Percentiles rank a stretch among this genome's conserved stretches.
Conservation (phyloP, 1,284 basidiomycete genomes). For the Trichosporon sp. region DNA sequence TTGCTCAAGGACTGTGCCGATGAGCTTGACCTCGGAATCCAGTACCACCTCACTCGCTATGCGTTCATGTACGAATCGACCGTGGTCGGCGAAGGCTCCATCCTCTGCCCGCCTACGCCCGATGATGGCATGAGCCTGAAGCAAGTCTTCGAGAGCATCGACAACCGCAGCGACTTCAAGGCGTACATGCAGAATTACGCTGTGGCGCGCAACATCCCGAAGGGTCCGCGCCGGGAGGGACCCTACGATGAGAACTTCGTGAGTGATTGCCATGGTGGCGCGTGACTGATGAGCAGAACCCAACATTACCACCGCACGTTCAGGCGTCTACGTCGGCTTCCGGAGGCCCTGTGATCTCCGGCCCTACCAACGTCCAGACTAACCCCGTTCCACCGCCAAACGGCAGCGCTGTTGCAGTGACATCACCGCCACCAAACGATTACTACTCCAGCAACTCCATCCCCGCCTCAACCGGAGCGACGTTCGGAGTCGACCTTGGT, state of each 20-base stretch:
- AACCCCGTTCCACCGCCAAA: slow-evolving; percentile 21
- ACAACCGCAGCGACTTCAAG: slow-evolving; percentile 93
- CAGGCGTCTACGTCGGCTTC: slow-evolving; percentile 21
- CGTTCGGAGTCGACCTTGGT: slow-evolving; percentile 87
- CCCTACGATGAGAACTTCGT: slow-evolving; percentile 85
- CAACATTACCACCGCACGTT: slow-evolving; percentile 26
- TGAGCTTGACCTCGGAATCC: slow-evolving; percentile 93
- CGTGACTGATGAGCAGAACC: slow-evolving; percentile 22
- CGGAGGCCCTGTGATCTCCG: background rate
- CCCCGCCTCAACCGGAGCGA: slow-evolving; percentile 58
- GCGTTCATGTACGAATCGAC: slow-evolving; percentile 92
- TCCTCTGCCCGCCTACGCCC: slow-evolving; percentile 53
- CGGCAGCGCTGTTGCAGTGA: slow-evolving; percentile 25
- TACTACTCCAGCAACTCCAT: slow-evolving; percentile 39
- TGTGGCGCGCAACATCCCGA: slow-evolving; percentile 69
- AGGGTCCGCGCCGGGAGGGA: slow-evolving; percentile 76
- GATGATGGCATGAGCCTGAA: slow-evolving; percentile 69
- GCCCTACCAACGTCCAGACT: slow-evolving; percentile 11
- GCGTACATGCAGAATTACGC: slow-evolving; percentile 96
- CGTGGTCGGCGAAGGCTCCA: slow-evolving; percentile 85
- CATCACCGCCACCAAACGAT: slow-evolving; percentile 19
- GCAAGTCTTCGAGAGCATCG: slow-evolving; percentile 82
- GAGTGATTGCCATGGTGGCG: slow-evolving; percentile 22
- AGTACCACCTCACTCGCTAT: slow-evolving; percentile 94
- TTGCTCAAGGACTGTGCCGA: slow-evolving; percentile 94